phyloP scores from a whole-genome alignment of 2,329 filamentous ascomycete species.

The Pseudopyrenochaeta lycopersici region DNA sequence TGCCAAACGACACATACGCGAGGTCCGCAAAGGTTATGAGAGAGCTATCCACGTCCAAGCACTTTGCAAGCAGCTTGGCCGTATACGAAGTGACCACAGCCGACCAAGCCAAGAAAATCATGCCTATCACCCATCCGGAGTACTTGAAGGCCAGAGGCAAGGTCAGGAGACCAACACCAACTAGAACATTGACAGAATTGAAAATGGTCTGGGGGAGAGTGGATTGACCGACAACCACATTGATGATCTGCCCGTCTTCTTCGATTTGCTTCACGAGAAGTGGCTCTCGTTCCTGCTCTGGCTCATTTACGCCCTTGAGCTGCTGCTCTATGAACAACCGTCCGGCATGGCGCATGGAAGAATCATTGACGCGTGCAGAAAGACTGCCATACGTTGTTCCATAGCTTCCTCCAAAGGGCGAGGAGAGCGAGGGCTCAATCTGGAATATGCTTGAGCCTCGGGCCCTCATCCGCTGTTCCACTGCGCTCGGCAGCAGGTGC shows the following conservation, averaged over 20 bases:
- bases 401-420: conserved; percentile 77
- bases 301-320: conserved; percentile 51
- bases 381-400: conserved; percentile 69
- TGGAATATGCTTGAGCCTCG: conserved; percentile 57
- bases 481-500: conserved; percentile 35
- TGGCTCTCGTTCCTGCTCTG: conserved; percentile 66
- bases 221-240: conserved; percentile 90
- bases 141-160: conserved; percentile 88
- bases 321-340: conserved; percentile 60
- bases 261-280: conserved; percentile 90
- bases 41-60: conserved; percentile 83
- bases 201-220: conserved; percentile 95
- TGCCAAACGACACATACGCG: conserved; percentile 89
- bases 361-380: conserved; percentile 64
- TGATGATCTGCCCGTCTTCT: conserved; percentile 81
- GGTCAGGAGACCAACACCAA: conserved; percentile 88
- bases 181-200: conserved; percentile 93
- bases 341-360: conserved; percentile 65
- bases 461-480: conserved; percentile 39
- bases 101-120: conserved; percentile 76
- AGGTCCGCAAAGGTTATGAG: conserved; percentile 95
- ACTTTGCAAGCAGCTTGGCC: conserved; percentile 83
- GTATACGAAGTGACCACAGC: conserved; percentile 85
- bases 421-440: conserved; percentile 66
- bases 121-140: conserved; percentile 86